A percentile compares a stretch with the other conserved stretches of the same genome.
These are phyloP conservation scores for Ramaria rubella DNA, from an alignment of 768 basidiomycete genomes.

Conservation along the genomic window DNA sequence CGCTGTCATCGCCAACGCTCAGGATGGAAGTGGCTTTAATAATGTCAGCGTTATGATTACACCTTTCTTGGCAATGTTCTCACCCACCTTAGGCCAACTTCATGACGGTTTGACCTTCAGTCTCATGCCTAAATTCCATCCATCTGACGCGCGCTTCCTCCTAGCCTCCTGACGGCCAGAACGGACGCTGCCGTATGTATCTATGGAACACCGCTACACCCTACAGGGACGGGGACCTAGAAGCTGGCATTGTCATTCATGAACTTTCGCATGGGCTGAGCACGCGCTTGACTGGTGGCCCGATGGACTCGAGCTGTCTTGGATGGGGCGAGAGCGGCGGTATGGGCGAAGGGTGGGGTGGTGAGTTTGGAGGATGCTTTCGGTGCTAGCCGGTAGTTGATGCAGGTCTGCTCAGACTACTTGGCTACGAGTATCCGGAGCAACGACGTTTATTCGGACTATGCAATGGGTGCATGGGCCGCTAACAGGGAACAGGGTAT, in stretches of 20 bases:
- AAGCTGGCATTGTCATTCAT: constrained; percentile 95
- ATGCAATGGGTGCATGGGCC: constrained; percentile 93
- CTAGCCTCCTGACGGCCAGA: constrained; percentile 58
- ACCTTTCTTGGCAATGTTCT: not conserved
- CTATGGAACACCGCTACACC: constrained; percentile 89
- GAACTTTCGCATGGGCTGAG: constrained; percentile 85
- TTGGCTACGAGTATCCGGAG: constrained; percentile 84
- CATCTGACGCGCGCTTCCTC: constrained; percentile 65
- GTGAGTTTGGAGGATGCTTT: constrained; percentile 25
- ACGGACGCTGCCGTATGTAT: constrained; percentile 94
- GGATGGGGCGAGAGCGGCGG: constrained; percentile 95
- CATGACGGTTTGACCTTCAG: constrained; percentile 13
- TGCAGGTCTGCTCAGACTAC: too few relatives aligned
- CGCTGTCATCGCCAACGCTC: constrained; percentile 89
- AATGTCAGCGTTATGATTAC: constrained; percentile 41
- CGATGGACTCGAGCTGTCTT: constrained; percentile 85
- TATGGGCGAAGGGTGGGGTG: constrained; percentile 98
- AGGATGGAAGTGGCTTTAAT: constrained; percentile 91
- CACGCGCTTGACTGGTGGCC: constrained; percentile 92
- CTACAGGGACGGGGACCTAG: constrained; percentile 91
- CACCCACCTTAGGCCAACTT: constrained; percentile 15
- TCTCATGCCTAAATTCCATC: not conserved
- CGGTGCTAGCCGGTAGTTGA: too few relatives aligned
- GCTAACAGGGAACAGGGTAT: constrained; percentile 72
- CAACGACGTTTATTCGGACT: constrained; percentile 65